Conservation (phyloP, 129 eudicot species). For the Kitagawia praeruptora region DNA sequence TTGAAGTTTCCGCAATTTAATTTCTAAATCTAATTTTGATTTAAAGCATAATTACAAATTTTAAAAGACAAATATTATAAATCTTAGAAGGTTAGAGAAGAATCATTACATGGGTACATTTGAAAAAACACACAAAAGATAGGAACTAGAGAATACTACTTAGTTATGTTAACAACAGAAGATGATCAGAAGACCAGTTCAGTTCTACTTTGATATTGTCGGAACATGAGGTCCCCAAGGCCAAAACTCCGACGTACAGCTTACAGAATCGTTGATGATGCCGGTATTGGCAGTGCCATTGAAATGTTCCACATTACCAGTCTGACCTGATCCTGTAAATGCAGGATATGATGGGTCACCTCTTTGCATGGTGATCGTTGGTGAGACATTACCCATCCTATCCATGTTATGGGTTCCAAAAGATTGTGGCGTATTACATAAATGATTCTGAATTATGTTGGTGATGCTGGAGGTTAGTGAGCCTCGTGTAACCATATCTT, state of each 20-base stretch:
- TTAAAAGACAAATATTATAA: not conserved
- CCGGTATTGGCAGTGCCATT: constrained; percentile 35
- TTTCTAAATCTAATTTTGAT: not conserved
- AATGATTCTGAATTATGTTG: constrained; percentile 67
- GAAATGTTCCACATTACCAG: constrained; percentile 26
- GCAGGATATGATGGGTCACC: constrained; percentile 33
- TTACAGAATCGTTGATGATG: constrained; percentile 34
- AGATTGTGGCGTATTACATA: constrained; percentile 34
- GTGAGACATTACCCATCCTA: constrained; percentile 48
- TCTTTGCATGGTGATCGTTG: constrained; percentile 39
- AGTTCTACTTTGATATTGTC: constrained; percentile 3
- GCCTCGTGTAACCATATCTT: constrained; percentile 81
- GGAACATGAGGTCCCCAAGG: constrained; percentile 42
- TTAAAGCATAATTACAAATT: not conserved
- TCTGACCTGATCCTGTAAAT: constrained; percentile 33
- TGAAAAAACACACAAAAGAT: not conserved
- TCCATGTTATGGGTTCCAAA: constrained; percentile 32
- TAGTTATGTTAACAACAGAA: not conserved
- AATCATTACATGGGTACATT: not conserved
- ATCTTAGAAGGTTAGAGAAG: not conserved
- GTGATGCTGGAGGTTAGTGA: constrained; percentile 66
- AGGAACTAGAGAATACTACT: not conserved
- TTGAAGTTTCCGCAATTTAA: no score
- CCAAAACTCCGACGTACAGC: constrained; percentile 51
- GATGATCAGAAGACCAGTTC: not conserved